phyloP scores from a whole-genome alignment of 2,329 filamentous ascomycete species.

The Colletotrichum sojae region DNA sequence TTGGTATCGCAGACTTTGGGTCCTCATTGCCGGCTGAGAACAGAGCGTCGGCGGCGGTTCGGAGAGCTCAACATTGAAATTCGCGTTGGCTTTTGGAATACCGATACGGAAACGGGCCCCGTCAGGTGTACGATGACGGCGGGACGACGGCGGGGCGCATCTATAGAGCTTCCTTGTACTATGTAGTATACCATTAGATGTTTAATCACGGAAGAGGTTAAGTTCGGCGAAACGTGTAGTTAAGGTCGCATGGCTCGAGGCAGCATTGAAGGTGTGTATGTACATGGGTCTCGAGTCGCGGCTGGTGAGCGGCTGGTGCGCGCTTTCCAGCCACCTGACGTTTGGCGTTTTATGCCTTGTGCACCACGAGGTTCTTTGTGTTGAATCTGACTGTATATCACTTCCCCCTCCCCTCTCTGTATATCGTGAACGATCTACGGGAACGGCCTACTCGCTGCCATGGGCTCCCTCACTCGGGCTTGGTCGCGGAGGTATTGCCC shows the following conservation, averaged over 20 bases:
- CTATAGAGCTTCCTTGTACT: conserved; percentile 33
- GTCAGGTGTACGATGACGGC: conserved; percentile 35
- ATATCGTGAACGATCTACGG: no score
- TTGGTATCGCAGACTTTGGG: conserved; percentile 68
- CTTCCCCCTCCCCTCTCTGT: no score
- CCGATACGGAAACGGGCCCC: conserved; percentile 21
- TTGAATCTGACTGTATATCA: no score
- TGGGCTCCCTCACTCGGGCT: conserved; percentile 12
- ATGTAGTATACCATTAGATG: conserved; percentile 29
- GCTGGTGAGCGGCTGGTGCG: no score
- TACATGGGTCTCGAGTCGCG: not conserved
- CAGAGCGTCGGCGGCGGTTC: not conserved
- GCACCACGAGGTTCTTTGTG: no score
- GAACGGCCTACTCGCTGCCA: not conserved
- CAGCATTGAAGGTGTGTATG: no score
- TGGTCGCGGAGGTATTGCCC: conserved; percentile 34
- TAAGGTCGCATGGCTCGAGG: no score
- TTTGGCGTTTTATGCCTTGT: no score
- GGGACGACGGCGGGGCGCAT: conserved; percentile 21
- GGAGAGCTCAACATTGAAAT: conserved; percentile 6
- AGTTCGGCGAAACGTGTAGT: conserved; percentile 21
- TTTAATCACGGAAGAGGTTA: conserved; percentile 39
- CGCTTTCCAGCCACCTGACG: no score
- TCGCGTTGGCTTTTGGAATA: conserved; percentile 39
- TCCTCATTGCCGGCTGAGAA: conserved; percentile 71